Base-by-base conservation (phyloP, 805 yeast species). In the Schwanniomyces sp. region DNA sequence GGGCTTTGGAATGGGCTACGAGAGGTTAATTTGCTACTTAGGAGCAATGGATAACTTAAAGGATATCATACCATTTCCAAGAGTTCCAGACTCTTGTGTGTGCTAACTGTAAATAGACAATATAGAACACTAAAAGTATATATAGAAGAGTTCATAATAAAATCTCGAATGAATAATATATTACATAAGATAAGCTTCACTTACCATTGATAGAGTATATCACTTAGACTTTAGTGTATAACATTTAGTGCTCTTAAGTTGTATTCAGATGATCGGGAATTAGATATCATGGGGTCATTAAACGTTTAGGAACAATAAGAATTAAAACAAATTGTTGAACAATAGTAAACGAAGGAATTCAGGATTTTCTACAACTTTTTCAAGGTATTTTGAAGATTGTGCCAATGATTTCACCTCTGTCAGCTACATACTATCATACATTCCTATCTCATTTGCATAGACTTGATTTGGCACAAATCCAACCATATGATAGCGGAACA, bases 261-360 rank as follows among this genome's bases (percentile, higher is more conserved):
- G 14, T 32, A 32, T 32, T 32, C 7, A 32, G 12, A 32, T 14
- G 5, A 32, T 37, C 4, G 17, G 3, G 7, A 34, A 14, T 9
- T 21, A 37, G 32, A 21, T 58, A 79, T 58, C 45, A 92, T 92
- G 99, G 99, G 94, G 65, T 95, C 89, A 72, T 80, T 92, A 61
- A 92, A 92, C 80, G 85, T 84, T 66, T 87, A 89, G 68, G 99
- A 92, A 75, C 98, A 94, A 75, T 97, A 91, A 73, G 92, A 91
- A 61, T 92, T 92, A 74, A 96, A 91, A 74, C 91, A 86, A 70
- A 76, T 92, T 54, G 96, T 92, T 55, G 99, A 92, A 75, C 91
- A 88, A 68, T 94, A 92, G 79, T 98, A 92, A 75, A 91, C 92
- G 97, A 88, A 88, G 72, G 99, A 92, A 70, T 94, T 92, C 85